These are phyloP conservation scores for Remersonia thermophila DNA, from an alignment of 2,329 filamentous ascomycete genomes.

Conservation along the genomic window DNA sequence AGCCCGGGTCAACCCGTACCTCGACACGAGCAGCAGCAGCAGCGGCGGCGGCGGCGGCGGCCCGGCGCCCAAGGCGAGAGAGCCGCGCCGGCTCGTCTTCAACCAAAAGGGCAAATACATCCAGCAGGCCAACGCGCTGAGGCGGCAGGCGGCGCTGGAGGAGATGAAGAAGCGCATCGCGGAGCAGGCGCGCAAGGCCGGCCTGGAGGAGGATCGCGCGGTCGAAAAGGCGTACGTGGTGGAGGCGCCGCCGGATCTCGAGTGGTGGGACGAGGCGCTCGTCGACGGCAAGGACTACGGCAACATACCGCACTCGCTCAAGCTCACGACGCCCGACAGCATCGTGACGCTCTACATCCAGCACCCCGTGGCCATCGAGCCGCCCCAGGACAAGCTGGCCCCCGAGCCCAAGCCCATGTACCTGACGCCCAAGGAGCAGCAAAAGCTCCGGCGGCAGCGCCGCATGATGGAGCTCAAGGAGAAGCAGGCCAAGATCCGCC, in stretches of 20 bases:
- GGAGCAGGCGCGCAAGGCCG: constrained; percentile 74
- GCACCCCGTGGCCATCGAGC: constrained; percentile 81
- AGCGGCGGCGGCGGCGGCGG: constrained; percentile 25
- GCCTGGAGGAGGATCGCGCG: constrained; percentile 81
- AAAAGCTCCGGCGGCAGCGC: constrained; percentile 78
- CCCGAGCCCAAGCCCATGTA: constrained; percentile 80
- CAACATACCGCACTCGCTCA: constrained; percentile 52
- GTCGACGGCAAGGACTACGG: constrained; percentile 65
- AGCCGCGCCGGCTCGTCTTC: constrained; percentile 70
- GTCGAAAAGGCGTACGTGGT: constrained; percentile 83
- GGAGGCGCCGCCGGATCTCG: constrained; percentile 71
- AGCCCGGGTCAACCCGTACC: constrained; percentile 59
- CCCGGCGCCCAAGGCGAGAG: constrained; percentile 44
- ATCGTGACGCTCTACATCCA: constrained; percentile 88
- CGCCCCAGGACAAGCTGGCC: constrained; percentile 75
- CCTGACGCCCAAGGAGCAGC: constrained; percentile 80
- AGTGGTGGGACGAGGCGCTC: constrained; percentile 96
- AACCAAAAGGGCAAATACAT: constrained; percentile 97
- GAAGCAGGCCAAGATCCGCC: constrained; percentile 85
- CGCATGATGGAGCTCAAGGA: constrained; percentile 92
- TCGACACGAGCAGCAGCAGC: constrained; percentile 43
- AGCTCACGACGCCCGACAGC: constrained; percentile 64
- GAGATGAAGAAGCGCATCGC: constrained; percentile 91
- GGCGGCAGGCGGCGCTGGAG: constrained; percentile 79
- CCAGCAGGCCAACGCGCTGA: constrained; percentile 77